Evolutionary conservation across 371 early-diverging fungal species (phyloP).

Genomic region (Choanephora cucurbitarum): DNA sequence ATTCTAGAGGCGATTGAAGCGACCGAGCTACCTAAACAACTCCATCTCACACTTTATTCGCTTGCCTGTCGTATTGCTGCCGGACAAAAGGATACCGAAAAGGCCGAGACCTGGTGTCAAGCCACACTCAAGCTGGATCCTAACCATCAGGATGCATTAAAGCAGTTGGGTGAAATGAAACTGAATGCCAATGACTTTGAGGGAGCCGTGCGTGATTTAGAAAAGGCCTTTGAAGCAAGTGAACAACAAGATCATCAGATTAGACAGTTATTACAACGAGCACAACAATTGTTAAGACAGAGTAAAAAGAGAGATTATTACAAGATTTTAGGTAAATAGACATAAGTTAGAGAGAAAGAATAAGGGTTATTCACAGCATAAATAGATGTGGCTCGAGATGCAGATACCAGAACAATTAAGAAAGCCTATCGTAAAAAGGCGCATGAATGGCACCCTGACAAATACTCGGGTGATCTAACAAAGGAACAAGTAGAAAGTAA

Average conservation of each 20-base stretch:
- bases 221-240: constrained; percentile 66
- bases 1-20: constrained; percentile 37
- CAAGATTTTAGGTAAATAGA: constrained; percentile 73
- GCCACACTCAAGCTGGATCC: constrained; percentile 57
- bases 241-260: constrained; percentile 8
- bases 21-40: constrained; percentile 51
- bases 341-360: no score
- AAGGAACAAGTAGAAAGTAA: constrained; percentile 80
- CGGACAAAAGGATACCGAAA: constrained; percentile 42
- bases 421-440: constrained; percentile 90
- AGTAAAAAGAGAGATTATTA: constrained; percentile 87
- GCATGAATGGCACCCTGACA: constrained; percentile 87
- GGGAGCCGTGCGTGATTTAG: constrained; percentile 68
- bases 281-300: constrained; percentile 66
- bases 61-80: constrained; percentile 64
- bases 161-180: constrained; percentile 68
- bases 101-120: constrained; percentile 52
- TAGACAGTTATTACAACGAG: constrained; percentile 30
- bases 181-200: constrained; percentile 74
- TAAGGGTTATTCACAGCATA: no score
- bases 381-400: constrained; percentile 70
- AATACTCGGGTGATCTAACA: constrained; percentile 75
- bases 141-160: constrained; percentile 71
- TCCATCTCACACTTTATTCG: constrained; percentile 55
- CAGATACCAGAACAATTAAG: constrained; percentile 81